A percentile compares a stretch with the other conserved stretches of the same genome.
Evolutionary conservation across 163 green algal species (phyloP).

Genomic region (Prototheca cutis): DNA sequence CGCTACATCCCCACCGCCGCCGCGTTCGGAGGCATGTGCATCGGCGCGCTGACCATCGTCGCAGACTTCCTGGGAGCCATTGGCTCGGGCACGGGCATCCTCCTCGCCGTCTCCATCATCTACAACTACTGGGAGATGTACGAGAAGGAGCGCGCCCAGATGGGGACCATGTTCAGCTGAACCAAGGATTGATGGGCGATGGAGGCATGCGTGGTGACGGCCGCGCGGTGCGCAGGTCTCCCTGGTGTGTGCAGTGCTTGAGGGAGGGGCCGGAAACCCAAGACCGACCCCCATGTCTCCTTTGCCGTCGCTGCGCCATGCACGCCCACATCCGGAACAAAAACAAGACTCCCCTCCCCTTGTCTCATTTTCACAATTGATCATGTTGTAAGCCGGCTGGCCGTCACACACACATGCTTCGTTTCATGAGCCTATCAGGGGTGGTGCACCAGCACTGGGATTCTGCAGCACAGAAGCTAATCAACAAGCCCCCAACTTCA

Average conservation of each 20-base stretch:
- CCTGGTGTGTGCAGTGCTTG: too few relatives aligned
- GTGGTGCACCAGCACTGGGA: too few relatives aligned
- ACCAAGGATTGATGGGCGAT: neutral
- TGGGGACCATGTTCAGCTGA: neutral
- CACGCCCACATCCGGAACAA: too few relatives aligned
- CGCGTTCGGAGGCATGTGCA: slow-evolving; percentile 99
- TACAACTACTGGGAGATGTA: slow-evolving; percentile 62
- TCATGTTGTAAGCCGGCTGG: too few relatives aligned
- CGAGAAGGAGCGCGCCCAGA: slow-evolving; percentile 27
- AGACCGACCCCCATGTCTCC: neutral
- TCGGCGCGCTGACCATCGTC: slow-evolving; percentile 94
- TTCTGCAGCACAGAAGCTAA: too few relatives aligned
- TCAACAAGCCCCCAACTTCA: neutral
- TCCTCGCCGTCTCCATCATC: slow-evolving; percentile 98
- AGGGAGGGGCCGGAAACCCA: too few relatives aligned
- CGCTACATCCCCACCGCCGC: slow-evolving; percentile 98
- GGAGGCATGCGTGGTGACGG: neutral
- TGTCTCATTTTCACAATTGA: too few relatives aligned
- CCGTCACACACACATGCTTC: too few relatives aligned
- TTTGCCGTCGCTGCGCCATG: too few relatives aligned
- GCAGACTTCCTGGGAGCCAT: slow-evolving; percentile 99
- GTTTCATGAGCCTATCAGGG: too few relatives aligned
- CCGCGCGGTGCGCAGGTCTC: too few relatives aligned
- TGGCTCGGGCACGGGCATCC: slow-evolving; percentile 91
- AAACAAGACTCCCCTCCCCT: too few relatives aligned